These are phyloP conservation scores for Acanthamoeba culbertsoni DNA, from an alignment of 208 protist genomes.

Conservation along the genomic window DNA sequence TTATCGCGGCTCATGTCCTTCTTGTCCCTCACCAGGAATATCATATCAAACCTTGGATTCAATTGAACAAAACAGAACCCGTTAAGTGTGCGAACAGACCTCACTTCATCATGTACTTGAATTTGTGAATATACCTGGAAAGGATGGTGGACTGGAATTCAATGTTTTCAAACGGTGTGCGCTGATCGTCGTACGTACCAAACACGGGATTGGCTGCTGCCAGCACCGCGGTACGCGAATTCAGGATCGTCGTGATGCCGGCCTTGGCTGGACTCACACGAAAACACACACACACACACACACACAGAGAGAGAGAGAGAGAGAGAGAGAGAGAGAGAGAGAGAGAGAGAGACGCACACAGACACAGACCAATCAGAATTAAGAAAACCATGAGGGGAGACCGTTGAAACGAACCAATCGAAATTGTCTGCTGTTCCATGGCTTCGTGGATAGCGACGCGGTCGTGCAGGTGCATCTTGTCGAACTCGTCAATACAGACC, in stretches of 20 bases:
- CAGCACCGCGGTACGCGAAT: constrained; percentile 97
- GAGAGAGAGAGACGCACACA: neutral
- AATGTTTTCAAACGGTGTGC: constrained; percentile 84
- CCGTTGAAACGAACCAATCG: constrained; percentile 92
- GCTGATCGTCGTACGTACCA: constrained; percentile 88
- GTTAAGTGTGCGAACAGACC: neutral
- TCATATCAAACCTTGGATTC: constrained; percentile 87
- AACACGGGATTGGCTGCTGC: constrained; percentile 98
- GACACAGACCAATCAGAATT: neutral
- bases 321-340: neutral
- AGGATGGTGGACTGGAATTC: constrained; percentile 98
- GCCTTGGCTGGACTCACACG: constrained; percentile 82
- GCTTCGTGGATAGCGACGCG: constrained; percentile 98
- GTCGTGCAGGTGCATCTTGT: constrained; percentile 99
- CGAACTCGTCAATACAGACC: constrained; percentile 99
- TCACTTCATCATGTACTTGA: neutral
- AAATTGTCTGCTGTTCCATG: constrained; percentile 99
- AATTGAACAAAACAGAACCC: neutral
- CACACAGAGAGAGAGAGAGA: neutral
- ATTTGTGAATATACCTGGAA: constrained; percentile 79
- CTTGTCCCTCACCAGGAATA: constrained; percentile 91
- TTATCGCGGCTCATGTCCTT: constrained; percentile 39
- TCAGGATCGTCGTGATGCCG: constrained; percentile 99
- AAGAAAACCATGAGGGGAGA: neutral
- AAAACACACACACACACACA: neutral